These are phyloP conservation scores for Fusarium continuum DNA, from an alignment of 2,329 filamentous ascomycete species.

Conservation along the genomic window DNA sequence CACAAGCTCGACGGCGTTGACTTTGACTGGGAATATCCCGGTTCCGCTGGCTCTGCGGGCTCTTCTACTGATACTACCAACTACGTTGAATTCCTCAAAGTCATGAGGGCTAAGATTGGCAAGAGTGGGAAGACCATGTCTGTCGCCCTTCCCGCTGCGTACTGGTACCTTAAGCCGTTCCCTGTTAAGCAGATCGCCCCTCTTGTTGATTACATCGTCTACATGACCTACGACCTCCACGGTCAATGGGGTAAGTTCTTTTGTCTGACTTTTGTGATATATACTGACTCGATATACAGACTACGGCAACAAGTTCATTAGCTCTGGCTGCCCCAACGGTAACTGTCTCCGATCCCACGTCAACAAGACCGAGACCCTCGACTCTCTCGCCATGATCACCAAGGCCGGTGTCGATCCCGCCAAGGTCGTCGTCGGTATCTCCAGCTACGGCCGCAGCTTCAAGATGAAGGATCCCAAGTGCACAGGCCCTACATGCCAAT, in stretches of 20 bases:
- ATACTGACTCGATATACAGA: conserved; percentile 25
- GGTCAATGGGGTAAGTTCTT: conserved; percentile 46
- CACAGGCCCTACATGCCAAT: conserved; percentile 38
- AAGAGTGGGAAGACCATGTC: conserved; percentile 46
- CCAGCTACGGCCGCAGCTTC: conserved; percentile 45
- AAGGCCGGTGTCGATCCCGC: conserved; percentile 47
- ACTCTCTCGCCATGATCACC: conserved; percentile 50
- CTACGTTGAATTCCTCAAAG: conserved; percentile 49
- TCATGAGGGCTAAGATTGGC: conserved; percentile 42
- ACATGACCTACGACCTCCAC: conserved; percentile 51
- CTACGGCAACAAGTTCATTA: conserved; percentile 40
- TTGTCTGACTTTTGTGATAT: accelerated
- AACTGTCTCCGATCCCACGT: conserved; percentile 51
- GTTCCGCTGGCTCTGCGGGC: conserved; percentile 38
- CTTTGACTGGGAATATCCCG: conserved; percentile 59
- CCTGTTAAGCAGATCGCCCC: conserved; percentile 47
- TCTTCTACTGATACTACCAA: conserved; percentile 47
- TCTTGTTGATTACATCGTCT: conserved; percentile 50
- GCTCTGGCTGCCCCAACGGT: conserved; percentile 40
- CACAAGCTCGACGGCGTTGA: conserved; percentile 55
- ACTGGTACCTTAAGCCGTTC: conserved; percentile 52
- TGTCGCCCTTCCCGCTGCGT: conserved; percentile 51
- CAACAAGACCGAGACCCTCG: conserved; percentile 52
- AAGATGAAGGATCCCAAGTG: conserved; percentile 41
- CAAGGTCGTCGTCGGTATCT: conserved; percentile 46